Evolutionary conservation across 768 basidiomycete genomes (phyloP).

Genomic region (Baorangia bicolor): DNA sequence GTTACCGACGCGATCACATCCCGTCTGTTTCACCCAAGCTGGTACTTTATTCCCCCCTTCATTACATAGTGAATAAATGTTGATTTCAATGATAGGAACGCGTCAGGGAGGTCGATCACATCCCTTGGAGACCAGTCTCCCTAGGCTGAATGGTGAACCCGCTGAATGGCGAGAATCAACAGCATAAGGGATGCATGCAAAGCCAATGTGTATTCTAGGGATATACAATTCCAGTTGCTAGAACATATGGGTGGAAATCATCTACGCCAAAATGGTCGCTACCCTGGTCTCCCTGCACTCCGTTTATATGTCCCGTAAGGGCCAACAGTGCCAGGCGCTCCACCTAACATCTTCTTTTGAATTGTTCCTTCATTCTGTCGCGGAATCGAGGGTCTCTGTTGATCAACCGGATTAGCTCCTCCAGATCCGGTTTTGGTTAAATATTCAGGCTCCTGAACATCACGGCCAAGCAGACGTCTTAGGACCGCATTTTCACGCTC

Average conservation of each 20-base stretch:
- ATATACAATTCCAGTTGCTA: background rate
- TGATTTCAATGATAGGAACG: background rate
- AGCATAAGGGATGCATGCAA: background rate
- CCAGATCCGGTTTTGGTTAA: background rate
- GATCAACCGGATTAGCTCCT: conserved; percentile 10
- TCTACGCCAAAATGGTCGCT: background rate
- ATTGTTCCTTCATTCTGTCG: conserved; percentile 13
- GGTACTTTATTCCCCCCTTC: background rate
- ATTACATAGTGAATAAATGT: background rate
- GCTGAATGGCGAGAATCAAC: background rate
- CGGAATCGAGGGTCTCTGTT: conserved; percentile 10
- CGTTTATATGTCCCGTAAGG: conserved; percentile 47
- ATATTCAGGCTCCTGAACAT: conserved; percentile 26
- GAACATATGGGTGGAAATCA: background rate
- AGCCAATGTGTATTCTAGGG: background rate
- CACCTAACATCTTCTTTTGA: conserved; percentile 32
- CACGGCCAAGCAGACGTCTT: conserved; percentile 64
- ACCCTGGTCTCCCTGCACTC: conserved; percentile 19
- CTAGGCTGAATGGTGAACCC: background rate
- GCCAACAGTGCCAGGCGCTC: conserved; percentile 37
- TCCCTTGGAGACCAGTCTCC: background rate
- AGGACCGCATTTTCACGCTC: conserved; percentile 87
- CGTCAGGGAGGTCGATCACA: background rate
- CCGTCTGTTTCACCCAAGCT: background rate
- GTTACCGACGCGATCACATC: too few relatives aligned